These are phyloP conservation scores for Ottelia alismoides DNA, from an alignment of 106 monocot species.

Conservation along the genomic window DNA sequence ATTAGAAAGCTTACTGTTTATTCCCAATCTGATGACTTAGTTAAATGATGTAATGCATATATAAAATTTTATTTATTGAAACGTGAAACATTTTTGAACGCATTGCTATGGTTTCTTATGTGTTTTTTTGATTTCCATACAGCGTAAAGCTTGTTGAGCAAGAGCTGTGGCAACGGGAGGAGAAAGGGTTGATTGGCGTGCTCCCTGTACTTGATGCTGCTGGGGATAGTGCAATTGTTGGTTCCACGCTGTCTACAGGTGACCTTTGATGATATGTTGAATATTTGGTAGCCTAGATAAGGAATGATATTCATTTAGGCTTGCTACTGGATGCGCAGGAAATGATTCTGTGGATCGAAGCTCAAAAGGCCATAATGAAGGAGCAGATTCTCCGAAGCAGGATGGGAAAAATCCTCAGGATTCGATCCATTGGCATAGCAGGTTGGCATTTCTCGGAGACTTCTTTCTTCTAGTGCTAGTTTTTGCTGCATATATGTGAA, in stretches of 20 bases:
- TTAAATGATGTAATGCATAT: no score
- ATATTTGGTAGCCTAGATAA: no score
- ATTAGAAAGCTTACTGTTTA: no score
- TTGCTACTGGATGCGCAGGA: constrained; percentile 35
- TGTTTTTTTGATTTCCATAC: no score
- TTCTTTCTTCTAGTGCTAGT: no score
- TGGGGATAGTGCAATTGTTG: constrained; percentile 27
- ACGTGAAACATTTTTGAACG: no score
- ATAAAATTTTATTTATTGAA: no score
- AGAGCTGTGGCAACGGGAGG: constrained; percentile 95
- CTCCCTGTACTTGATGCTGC: constrained; percentile 76
- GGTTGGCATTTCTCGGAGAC: constrained; percentile 33
- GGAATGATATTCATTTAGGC: constrained; percentile 37
- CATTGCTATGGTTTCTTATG: no score
- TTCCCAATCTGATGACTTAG: no score
- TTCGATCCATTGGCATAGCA: constrained; percentile 83
- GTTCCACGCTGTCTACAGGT: constrained; percentile 65
- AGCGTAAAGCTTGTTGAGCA: constrained; percentile 98
- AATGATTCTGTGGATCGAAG: constrained; percentile 45
- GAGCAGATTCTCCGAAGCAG: constrained; percentile 55
- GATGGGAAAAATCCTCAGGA: constrained; percentile 69
- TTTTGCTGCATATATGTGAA: neutral
- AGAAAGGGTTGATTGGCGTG: constrained; percentile 96
- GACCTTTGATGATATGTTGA: no score
- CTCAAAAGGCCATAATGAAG: constrained; percentile 32